A percentile compares a stretch with the other conserved stretches of the same genome.
These are phyloP conservation scores for Earliella scabrosa DNA, from an alignment of 1,284 basidiomycete genomes.

Conservation along the genomic window DNA sequence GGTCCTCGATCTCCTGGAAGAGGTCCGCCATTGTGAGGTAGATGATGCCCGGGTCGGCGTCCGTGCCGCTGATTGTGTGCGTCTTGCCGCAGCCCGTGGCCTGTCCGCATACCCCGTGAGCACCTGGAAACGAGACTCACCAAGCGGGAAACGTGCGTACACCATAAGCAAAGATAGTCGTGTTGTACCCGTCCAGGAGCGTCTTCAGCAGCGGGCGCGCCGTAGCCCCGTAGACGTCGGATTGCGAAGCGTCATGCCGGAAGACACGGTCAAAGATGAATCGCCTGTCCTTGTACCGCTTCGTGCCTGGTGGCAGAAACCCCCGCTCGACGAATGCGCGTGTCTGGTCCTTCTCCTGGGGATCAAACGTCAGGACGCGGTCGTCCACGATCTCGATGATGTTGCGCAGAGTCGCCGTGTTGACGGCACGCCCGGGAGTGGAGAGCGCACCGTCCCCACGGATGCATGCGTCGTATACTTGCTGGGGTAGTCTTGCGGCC, in stretches of 20 bases:
- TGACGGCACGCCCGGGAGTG: constrained; percentile 58
- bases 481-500: constrained; percentile 77
- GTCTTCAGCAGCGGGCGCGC: constrained; percentile 83
- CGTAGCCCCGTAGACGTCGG: constrained; percentile 86
- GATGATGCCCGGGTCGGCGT: constrained; percentile 88
- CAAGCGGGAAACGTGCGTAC: constrained; percentile 54
- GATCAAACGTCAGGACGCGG: constrained; percentile 94
- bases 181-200: constrained; percentile 93
- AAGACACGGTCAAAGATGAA: constrained; percentile 97
- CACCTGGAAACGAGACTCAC: constrained; percentile 15
- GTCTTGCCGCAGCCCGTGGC: constrained; percentile 98
- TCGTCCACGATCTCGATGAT: constrained; percentile 83
- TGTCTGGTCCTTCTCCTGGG: constrained; percentile 82
- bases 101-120: constrained; percentile 46
- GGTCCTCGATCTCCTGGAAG: constrained; percentile 87
- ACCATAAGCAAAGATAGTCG: constrained; percentile 96
- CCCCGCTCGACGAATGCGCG: constrained; percentile 79
- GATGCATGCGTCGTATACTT: constrained; percentile 67
- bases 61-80: constrained; percentile 94
- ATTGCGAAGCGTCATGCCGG: constrained; percentile 76
- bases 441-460: constrained; percentile 85
- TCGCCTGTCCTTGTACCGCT: constrained; percentile 90
- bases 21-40: constrained; percentile 97
- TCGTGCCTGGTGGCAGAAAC: constrained; percentile 82
- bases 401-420: constrained; percentile 65